phyloP scores from a whole-genome alignment of 179 eudicot species.

The Beta macrorhiza region DNA sequence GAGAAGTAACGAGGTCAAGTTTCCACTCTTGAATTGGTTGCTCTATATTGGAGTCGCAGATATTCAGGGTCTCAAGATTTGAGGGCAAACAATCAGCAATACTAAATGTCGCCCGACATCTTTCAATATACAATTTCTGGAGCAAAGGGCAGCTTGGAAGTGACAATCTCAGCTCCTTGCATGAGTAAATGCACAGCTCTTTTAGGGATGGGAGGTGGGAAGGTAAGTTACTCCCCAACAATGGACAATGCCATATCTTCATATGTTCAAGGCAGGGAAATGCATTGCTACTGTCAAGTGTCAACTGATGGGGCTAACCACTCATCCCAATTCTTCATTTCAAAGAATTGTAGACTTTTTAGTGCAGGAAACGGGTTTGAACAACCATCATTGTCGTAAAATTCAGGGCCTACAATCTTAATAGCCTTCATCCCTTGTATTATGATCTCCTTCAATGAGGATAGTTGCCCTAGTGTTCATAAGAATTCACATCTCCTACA shows the following conservation, averaged over 20 bases:
- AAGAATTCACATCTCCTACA: background rate
- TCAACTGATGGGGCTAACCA: background rate
- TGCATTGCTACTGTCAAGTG: background rate
- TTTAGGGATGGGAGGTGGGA: background rate
- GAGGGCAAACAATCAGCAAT: background rate
- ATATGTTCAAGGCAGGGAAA: slow-evolving; percentile 7
- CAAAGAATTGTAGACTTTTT: background rate
- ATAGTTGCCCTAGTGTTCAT: background rate
- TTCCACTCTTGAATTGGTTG: background rate
- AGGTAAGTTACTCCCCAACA: background rate
- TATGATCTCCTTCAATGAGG: background rate
- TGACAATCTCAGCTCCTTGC: background rate
- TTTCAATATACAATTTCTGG: background rate
- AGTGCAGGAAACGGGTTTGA: slow-evolving; percentile 9
- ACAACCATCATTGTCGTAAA: slow-evolving; percentile 1
- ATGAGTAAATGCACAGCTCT: background rate
- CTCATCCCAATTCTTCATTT: background rate
- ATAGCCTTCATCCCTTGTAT: background rate
- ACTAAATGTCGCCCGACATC: background rate
- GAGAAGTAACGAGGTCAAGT: too few species aligned
- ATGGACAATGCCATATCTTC: too few species aligned
- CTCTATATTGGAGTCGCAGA: background rate
- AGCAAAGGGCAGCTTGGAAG: slow-evolving; percentile 9
- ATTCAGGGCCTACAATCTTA: background rate
- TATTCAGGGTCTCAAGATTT: background rate